These are phyloP conservation scores for Candida maris DNA, from an alignment of 805 yeast genomes.

Conservation along the genomic window DNA sequence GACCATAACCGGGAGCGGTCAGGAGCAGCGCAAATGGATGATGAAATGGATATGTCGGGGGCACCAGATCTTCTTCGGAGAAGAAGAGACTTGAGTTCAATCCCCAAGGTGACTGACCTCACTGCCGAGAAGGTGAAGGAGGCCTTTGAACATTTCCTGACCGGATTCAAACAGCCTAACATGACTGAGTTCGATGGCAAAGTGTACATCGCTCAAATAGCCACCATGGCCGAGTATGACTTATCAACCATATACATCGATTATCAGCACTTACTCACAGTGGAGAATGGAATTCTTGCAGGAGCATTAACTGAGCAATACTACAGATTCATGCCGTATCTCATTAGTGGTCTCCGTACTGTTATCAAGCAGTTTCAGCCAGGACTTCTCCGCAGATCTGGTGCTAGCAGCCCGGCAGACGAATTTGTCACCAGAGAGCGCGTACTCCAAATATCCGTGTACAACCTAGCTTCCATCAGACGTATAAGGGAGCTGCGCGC, in stretches of 20 bases:
- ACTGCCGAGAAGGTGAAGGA: constrained; percentile 94
- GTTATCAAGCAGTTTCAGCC: constrained; percentile 77
- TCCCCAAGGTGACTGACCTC: constrained; percentile 83
- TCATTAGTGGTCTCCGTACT: constrained; percentile 68
- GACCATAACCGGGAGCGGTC: constrained; percentile 10
- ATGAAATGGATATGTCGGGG: constrained; percentile 26
- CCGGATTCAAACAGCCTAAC: constrained; percentile 51
- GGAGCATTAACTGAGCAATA: constrained; percentile 87
- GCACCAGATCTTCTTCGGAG: constrained; percentile 30
- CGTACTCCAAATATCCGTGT: constrained; percentile 86
- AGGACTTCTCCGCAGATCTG: constrained; percentile 47
- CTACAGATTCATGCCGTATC: constrained; percentile 85
- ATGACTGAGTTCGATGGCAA: constrained; percentile 46
- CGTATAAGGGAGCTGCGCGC: constrained; percentile 89
- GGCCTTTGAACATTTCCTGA: constrained; percentile 80
- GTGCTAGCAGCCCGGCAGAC: constrained; percentile 37
- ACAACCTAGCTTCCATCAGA: constrained; percentile 75
- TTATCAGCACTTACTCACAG: constrained; percentile 67
- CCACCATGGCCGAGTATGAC: constrained; percentile 74
- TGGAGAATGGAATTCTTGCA: constrained; percentile 85
- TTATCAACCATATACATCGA: constrained; percentile 78
- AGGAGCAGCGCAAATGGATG: constrained; percentile 12
- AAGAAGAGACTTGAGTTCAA: constrained; percentile 60
- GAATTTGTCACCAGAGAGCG: constrained; percentile 53
- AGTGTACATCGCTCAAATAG: constrained; percentile 74